Percentiles rank a stretch among this genome's conserved stretches.
Conservation (phyloP, 768 basidiomycete species). For the Tylopilus intermedius region DNA sequence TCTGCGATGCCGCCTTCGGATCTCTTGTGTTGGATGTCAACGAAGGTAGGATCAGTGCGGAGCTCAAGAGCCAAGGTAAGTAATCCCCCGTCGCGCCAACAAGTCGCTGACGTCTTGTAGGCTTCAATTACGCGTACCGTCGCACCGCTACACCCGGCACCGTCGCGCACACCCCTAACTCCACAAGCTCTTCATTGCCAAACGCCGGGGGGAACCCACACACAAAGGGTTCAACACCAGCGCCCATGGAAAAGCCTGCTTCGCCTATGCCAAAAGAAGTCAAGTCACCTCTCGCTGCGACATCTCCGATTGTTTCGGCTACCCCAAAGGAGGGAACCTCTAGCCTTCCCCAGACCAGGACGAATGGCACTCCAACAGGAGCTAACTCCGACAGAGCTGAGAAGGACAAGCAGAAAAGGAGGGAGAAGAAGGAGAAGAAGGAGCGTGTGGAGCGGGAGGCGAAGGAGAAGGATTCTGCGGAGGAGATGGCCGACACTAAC, state of each 20-base stretch:
- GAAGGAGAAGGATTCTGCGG: constrained; percentile 35
- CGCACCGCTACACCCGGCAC: constrained; percentile 57
- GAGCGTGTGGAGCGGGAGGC: constrained; percentile 43
- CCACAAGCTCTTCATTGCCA: constrained; percentile 48
- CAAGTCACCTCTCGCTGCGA: constrained; percentile 33
- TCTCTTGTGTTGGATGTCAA: constrained; percentile 83
- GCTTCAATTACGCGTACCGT: constrained; percentile 95
- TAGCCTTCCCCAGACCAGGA: constrained; percentile 28
- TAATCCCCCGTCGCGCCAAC: constrained; percentile 2
- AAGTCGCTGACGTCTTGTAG: constrained; percentile 35
- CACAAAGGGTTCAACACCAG: constrained; percentile 31
- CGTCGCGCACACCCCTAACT: constrained; percentile 53
- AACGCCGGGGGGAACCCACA: constrained; percentile 33
- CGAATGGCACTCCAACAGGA: constrained; percentile 30
- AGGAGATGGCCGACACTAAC: constrained; percentile 31
- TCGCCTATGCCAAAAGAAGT: constrained; percentile 28
- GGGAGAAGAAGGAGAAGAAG: constrained; percentile 60
- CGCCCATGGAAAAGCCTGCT: constrained; percentile 34
- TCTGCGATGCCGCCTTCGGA: constrained; percentile 94
- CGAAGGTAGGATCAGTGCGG: constrained; percentile 88
- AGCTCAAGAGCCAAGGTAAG: constrained; percentile 87
- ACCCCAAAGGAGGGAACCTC: constrained; percentile 36
- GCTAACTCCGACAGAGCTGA: constrained; percentile 46
- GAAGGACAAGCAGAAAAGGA: constrained; percentile 53
- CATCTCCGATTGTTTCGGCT: constrained; percentile 30